Percentiles rank a stretch among this genome's conserved stretches.
Evolutionary conservation across 177 flowering plant species (phyloP).

Genomic region (Tripterygium wilfordii): DNA sequence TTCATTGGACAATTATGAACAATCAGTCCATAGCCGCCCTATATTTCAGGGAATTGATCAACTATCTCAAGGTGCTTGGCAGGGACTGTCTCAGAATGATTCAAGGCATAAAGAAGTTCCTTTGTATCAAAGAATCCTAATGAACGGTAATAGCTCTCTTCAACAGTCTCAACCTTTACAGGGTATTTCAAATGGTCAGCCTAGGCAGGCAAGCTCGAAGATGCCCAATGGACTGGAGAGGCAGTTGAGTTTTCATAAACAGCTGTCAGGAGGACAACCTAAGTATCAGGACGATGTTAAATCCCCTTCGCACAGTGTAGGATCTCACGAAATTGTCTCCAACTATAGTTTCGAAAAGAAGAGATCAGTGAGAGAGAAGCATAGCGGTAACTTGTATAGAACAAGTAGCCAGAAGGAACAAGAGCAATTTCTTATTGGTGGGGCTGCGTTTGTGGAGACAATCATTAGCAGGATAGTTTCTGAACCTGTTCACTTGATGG

Average conservation of each 20-base stretch:
- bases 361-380: conserved; percentile 36
- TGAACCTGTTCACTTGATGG: conserved; percentile 65
- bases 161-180: conserved; percentile 39
- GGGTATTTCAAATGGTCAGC: conserved; percentile 36
- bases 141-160: conserved; percentile 54
- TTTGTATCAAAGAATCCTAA: conserved; percentile 32
- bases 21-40: conserved; percentile 86
- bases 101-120: conserved; percentile 55
- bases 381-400: conserved; percentile 39
- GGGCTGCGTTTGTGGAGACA: conserved; percentile 52
- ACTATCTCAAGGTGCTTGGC: conserved; percentile 44
- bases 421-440: conserved; percentile 37
- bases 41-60: conserved; percentile 76
- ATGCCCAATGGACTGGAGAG: conserved; percentile 34
- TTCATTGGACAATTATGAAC: conserved; percentile 60
- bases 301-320: conserved; percentile 58
- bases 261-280: conserved; percentile 33
- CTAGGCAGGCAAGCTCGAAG: conserved; percentile 35
- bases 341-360: conserved; percentile 46
- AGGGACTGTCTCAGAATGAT: conserved; percentile 49
- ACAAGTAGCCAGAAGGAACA: conserved; percentile 39
- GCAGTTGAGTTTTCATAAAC: conserved; percentile 54
- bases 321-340: conserved; percentile 58
- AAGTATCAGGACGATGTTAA: conserved; percentile 35
- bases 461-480: conserved; percentile 51